Percentiles rank a stretch among this genome's conserved stretches.
These are phyloP conservation scores for Tolypocladium sp. DNA, from an alignment of 2,329 filamentous ascomycete genomes.

Conservation along the genomic window DNA sequence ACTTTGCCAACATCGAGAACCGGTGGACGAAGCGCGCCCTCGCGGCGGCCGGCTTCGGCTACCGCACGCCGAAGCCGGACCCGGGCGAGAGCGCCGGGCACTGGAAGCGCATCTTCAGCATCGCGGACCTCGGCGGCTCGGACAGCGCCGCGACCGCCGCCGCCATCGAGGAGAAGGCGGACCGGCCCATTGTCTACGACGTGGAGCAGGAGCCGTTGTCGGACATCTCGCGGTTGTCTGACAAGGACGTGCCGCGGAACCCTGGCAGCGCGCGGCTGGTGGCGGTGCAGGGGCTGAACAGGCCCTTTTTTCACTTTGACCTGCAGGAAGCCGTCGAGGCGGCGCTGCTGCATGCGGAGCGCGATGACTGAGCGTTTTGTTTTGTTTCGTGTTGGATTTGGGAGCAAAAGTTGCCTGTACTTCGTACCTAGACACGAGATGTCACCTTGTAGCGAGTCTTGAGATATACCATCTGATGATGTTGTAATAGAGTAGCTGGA, in stretches of 20 bases:
- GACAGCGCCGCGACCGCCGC: slow-evolving; percentile 50
- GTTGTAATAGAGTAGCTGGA: background rate
- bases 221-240: slow-evolving; percentile 11
- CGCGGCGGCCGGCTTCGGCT: slow-evolving; percentile 43
- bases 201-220: slow-evolving; percentile 16
- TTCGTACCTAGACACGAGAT: background rate
- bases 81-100: slow-evolving; percentile 13
- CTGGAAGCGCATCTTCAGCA: slow-evolving; percentile 78
- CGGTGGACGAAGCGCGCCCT: slow-evolving; percentile 49
- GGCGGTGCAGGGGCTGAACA: slow-evolving; percentile 35
- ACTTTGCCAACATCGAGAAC: slow-evolving; percentile 43
- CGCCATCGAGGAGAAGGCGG: slow-evolving; percentile 50
- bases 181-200: slow-evolving; percentile 13
- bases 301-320: slow-evolving; percentile 44
- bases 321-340: slow-evolving; percentile 39
- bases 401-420: background rate
- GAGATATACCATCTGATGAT: background rate
- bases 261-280: slow-evolving; percentile 20
- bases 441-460: background rate
- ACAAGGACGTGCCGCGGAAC: slow-evolving; percentile 18
- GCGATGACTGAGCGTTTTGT: slow-evolving; percentile 4
- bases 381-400: background rate
- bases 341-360: slow-evolving; percentile 25
- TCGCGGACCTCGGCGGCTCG: slow-evolving; percentile 72
- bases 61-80: slow-evolving; percentile 19